Evolutionary conservation across 441 rosid genomes (phyloP).

Genomic region (Erodium chrysanthum): DNA sequence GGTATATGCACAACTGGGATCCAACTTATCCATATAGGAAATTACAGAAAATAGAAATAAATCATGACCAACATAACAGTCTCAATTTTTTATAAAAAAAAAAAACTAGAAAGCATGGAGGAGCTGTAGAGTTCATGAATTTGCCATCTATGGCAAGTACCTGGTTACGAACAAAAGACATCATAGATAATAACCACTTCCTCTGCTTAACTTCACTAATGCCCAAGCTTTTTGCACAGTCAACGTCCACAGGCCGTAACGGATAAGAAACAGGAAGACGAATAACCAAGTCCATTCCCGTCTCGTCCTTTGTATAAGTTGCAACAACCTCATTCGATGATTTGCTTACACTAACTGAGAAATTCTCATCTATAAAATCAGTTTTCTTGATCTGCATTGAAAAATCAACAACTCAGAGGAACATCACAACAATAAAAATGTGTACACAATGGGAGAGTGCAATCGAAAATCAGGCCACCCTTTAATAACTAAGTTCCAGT

Average conservation of each 20-base stretch:
- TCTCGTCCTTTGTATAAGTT: conserved; percentile 88
- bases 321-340: conserved; percentile 92
- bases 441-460: neutral
- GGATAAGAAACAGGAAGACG: conserved; percentile 87
- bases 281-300: conserved; percentile 87
- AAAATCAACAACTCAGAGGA: conserved; percentile 18
- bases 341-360: conserved; percentile 78
- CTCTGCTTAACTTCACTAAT: conserved; percentile 89
- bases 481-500: neutral
- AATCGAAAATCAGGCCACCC: neutral
- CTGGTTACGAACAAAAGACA: conserved; percentile 85
- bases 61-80: neutral
- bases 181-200: conserved; percentile 96
- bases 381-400: conserved; percentile 77
- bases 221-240: conserved; percentile 77
- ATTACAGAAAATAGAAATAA: neutral
- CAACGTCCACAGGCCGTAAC: conserved; percentile 74
- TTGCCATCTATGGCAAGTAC: conserved; percentile 27
- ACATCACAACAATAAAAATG: neutral
- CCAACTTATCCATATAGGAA: neutral
- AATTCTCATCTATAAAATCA: conserved; percentile 67
- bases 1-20: neutral
- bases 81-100: neutral
- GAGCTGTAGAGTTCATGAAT: neutral
- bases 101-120: conserved; percentile 12